phyloP scores from a whole-genome alignment of 1,139 yeast genomes.

The Suhomyces maxii region DNA sequence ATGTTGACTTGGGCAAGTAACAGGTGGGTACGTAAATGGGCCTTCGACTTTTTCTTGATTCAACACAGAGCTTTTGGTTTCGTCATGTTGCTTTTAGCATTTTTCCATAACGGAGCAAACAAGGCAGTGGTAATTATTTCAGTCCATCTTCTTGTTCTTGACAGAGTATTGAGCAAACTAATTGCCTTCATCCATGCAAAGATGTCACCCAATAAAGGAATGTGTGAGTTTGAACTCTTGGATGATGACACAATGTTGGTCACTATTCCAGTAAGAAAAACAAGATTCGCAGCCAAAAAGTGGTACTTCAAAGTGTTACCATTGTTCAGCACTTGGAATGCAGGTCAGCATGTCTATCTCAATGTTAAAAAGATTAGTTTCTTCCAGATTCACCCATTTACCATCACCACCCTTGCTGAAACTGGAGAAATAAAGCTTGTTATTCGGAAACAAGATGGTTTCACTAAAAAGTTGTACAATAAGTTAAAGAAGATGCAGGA shows the following conservation, averaged over 20 bases:
- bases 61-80: slow-evolving; percentile 46
- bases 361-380: slow-evolving; percentile 38
- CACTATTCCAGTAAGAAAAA: slow-evolving; percentile 32
- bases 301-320: slow-evolving; percentile 40
- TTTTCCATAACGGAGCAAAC: slow-evolving; percentile 42
- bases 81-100: slow-evolving; percentile 44
- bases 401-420: slow-evolving; percentile 41
- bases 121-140: slow-evolving; percentile 40
- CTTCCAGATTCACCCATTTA: slow-evolving; percentile 50
- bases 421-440: slow-evolving; percentile 41
- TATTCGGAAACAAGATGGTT: slow-evolving; percentile 43
- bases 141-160: slow-evolving; percentile 48
- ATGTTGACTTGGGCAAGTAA: slow-evolving; percentile 39
- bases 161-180: slow-evolving; percentile 37
- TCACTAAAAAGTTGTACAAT: slow-evolving; percentile 38
- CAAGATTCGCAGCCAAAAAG: slow-evolving; percentile 17
- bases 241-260: slow-evolving; percentile 46
- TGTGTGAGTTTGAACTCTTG: slow-evolving; percentile 38
- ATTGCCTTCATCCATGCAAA: slow-evolving; percentile 32
- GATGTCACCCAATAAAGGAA: slow-evolving; percentile 41
- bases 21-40: slow-evolving; percentile 37
- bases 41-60: slow-evolving; percentile 46
- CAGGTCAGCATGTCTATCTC: slow-evolving; percentile 49
- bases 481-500: slow-evolving; percentile 22
- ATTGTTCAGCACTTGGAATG: slow-evolving; percentile 43